phyloP scores from a whole-genome alignment of 2,329 filamentous ascomycete genomes.

The Lojkania enalia region DNA sequence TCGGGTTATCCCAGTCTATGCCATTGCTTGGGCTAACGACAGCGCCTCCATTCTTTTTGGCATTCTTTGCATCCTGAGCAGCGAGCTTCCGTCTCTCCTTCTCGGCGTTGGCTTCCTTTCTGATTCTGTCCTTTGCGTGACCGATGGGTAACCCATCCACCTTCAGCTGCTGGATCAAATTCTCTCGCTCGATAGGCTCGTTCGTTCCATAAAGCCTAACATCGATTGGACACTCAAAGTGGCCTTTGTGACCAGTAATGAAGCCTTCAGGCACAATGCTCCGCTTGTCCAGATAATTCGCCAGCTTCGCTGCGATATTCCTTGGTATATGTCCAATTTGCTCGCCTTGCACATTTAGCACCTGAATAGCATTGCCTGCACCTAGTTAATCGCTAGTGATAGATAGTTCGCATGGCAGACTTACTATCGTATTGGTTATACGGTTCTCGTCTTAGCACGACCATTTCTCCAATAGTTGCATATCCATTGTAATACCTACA shows the following conservation, averaged over 20 bases:
- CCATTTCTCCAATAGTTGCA: conserved; percentile 41
- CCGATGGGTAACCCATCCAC: conserved; percentile 62
- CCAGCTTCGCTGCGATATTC: conserved; percentile 68
- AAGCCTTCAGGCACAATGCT: conserved; percentile 69
- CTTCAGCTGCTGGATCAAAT: conserved; percentile 66
- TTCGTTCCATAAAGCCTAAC: conserved; percentile 71
- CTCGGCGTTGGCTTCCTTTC: conserved; percentile 55
- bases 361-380: conserved; percentile 70
- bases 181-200: conserved; percentile 55
- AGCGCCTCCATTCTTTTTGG: conserved; percentile 40
- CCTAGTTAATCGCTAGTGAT: background rate
- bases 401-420: background rate
- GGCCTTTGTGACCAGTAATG: conserved; percentile 67
- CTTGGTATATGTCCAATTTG: conserved; percentile 82
- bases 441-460: conserved; percentile 61
- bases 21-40: conserved; percentile 29
- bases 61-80: conserved; percentile 37
- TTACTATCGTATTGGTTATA: conserved; percentile 55
- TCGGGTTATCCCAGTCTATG: conserved; percentile 33
- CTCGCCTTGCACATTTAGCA: conserved; percentile 72
- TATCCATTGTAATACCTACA: conserved; percentile 47
- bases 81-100: conserved; percentile 58
- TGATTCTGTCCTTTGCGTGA: conserved; percentile 49
- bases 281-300: conserved; percentile 62
- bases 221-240: conserved; percentile 72